Percentiles rank a stretch among this genome's conserved stretches.
Evolutionary conservation across 106 monocot species (phyloP).

Genomic region (Acorus calamus): DNA sequence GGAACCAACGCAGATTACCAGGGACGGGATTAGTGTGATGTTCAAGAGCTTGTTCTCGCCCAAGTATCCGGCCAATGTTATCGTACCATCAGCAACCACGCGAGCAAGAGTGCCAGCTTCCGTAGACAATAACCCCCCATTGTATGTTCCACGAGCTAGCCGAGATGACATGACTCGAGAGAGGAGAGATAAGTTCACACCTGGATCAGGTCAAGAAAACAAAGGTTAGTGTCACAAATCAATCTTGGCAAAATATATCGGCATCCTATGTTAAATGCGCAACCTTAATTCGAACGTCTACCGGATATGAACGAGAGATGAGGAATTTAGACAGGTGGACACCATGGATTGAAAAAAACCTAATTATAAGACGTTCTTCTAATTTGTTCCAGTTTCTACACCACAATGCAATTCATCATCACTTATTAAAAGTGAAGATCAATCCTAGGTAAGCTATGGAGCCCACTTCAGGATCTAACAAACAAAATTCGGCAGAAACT

Average conservation of each 20-base stretch:
- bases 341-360: too few relatives aligned
- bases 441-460: too few relatives aligned
- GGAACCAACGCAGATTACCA: slow-evolving; percentile 52
- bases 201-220: slow-evolving; percentile 22
- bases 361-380: too few relatives aligned
- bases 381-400: too few relatives aligned
- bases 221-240: not conserved
- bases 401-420: too few relatives aligned
- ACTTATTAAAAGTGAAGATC: too few relatives aligned
- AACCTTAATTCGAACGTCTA: too few relatives aligned
- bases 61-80: slow-evolving; percentile 77
- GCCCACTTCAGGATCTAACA: too few relatives aligned
- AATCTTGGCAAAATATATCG: not conserved
- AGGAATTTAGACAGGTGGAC: too few relatives aligned
- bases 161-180: slow-evolving; percentile 92
- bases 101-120: slow-evolving; percentile 81
- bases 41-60: slow-evolving; percentile 61
- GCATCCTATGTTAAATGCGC: too few relatives aligned
- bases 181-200: slow-evolving; percentile 79
- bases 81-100: slow-evolving; percentile 77
- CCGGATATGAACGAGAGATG: too few relatives aligned
- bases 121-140: slow-evolving; percentile 78
- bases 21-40: slow-evolving; percentile 65
- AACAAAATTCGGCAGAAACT: too few relatives aligned
- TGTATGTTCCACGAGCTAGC: slow-evolving; percentile 88